Evolutionary conservation across 2,329 filamentous ascomycete species (phyloP).

Genomic region (Exserohilum turcica): DNA sequence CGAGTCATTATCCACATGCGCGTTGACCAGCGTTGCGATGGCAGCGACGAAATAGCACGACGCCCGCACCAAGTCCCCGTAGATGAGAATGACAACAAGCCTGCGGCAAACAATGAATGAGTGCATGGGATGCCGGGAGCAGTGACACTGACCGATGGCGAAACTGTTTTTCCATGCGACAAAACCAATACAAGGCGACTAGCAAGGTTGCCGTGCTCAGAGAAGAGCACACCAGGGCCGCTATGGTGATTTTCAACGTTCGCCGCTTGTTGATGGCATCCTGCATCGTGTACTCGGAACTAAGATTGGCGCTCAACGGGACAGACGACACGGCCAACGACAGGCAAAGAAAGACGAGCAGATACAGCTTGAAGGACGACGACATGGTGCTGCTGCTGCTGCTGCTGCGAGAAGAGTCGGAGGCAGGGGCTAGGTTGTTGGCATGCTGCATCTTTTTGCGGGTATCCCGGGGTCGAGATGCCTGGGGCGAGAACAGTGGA

Average conservation of each 20-base stretch:
- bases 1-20: constrained; percentile 57
- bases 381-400: background rate
- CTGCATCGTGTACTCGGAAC: constrained; percentile 9
- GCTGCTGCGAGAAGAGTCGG: background rate
- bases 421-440: background rate
- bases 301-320: background rate
- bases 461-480: background rate
- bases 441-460: background rate
- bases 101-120: constrained; percentile 46
- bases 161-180: constrained; percentile 73
- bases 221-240: constrained; percentile 44
- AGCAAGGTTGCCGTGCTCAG: constrained; percentile 63
- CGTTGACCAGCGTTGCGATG: constrained; percentile 60
- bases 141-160: constrained; percentile 66
- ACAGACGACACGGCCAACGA: background rate
- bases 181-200: constrained; percentile 71
- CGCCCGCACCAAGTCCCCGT: constrained; percentile 73
- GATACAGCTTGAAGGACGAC: background rate
- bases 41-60: constrained; percentile 71
- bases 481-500: background rate
- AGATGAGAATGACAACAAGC: constrained; percentile 74
- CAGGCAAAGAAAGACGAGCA: background rate
- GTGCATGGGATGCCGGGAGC: background rate
- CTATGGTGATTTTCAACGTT: constrained; percentile 41
- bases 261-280: constrained; percentile 10